Evolutionary conservation across 1,284 basidiomycete species (phyloP), one percentile per base, ranked within the genome.

Genomic region (Ustilago shanxiensis): DNA sequence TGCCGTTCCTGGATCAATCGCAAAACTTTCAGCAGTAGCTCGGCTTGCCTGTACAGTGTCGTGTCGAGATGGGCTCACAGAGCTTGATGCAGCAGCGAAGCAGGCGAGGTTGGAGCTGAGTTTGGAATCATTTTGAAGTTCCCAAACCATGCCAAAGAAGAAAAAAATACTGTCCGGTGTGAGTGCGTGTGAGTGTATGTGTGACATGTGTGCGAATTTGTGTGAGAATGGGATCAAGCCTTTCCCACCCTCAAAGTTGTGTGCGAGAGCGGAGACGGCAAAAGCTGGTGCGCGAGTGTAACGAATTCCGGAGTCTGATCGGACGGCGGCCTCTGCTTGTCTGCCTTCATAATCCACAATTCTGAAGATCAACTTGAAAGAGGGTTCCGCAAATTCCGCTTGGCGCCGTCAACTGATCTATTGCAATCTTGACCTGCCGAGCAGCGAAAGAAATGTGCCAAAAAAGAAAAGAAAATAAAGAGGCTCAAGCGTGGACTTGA

Each of bases 321-420:
- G 31, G 31, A 33, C 31, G 11, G 31, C 39, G 39, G 47, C 47
- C 47, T 52, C 50, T 52, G 50, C 29, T 52, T 29, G 10, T 24
- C 20, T 49, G 45, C 45, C 45, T 49, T 24, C 5, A 18, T 4
- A 20, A 18, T 14, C 13, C 7, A 41, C 8, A 16, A 20, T 14
- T 16, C n/a, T n/a, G n/a, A n/a, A n/a, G n/a, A 41, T 18, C n/a
- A 41, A 41, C 8, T 33, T 33, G 31, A 33, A 7, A 6, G 18
- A 14, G 13, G n/a, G 9, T 26, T 50, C 28, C 29, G 29, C 50
- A 52, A 52, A 52, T 52, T 52, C 50, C 50, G 50, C 50, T 33
- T 52, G 26, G 50, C 50, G 50, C 50, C 50, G 50, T 50, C 47
- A n/a, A n/a, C n/a, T n/a, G n/a, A n/a, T 8, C 47, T 50, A 7